Percentiles rank a stretch among this genome's conserved stretches.
These are phyloP conservation scores for Cryptosporidium canis DNA, from an alignment of 169 alveolate genomes.

Conservation along the genomic window DNA sequence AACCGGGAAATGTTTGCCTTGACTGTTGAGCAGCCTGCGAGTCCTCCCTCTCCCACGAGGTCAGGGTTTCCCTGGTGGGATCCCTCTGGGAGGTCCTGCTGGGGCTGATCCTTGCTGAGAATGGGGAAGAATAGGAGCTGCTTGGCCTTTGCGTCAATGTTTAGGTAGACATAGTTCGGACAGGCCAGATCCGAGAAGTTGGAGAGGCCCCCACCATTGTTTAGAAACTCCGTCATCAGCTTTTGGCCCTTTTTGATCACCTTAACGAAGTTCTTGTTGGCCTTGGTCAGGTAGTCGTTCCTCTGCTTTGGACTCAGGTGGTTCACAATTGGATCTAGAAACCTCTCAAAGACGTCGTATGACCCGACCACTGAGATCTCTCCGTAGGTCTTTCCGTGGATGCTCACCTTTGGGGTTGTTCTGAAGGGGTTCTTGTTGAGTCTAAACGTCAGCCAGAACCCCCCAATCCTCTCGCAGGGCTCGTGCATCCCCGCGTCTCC, in stretches of 20 bases:
- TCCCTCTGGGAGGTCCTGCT: not conserved
- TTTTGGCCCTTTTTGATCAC: slow-evolving; percentile 44
- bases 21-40: not conserved
- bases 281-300: slow-evolving; percentile 23
- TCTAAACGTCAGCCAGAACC: slow-evolving; percentile 43
- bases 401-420: slow-evolving; percentile 31
- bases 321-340: slow-evolving; percentile 46
- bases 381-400: slow-evolving; percentile 36
- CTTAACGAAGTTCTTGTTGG: slow-evolving; percentile 21
- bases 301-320: slow-evolving; percentile 52
- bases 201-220: not conserved
- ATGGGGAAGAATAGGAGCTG: slow-evolving; percentile 37
- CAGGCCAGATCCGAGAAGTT: not conserved
- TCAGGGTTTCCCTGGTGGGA: too few relatives aligned
- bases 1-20: not conserved
- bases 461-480: slow-evolving; percentile 33
- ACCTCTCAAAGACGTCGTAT: slow-evolving; percentile 26
- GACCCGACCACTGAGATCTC: slow-evolving; percentile 51
- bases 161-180: slow-evolving; percentile 25
- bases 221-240: slow-evolving; percentile 18
- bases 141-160: slow-evolving; percentile 36
- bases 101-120: not conserved
- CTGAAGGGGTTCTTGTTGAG: slow-evolving; percentile 25
- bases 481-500: not conserved
- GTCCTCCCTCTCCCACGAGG: too few relatives aligned